A percentile compares a stretch with the other conserved stretches of the same genome.
These are phyloP conservation scores for Clonostachys byssicola DNA, from an alignment of 2,329 filamentous ascomycete species.

Conservation along the genomic window DNA sequence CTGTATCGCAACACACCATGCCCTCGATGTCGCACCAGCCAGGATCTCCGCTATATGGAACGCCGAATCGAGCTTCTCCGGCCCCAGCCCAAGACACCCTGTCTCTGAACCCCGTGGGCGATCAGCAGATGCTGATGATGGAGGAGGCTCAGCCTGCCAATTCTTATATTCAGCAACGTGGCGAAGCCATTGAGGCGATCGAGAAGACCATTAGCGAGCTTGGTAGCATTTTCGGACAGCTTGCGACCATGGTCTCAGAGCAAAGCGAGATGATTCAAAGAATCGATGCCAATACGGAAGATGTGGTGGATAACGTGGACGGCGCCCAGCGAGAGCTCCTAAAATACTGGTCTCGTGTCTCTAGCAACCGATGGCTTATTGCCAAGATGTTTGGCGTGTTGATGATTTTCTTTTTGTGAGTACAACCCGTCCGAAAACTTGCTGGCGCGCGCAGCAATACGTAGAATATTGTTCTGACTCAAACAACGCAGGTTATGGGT, in stretches of 20 bases:
- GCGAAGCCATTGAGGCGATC: slow-evolving; percentile 94
- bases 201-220: slow-evolving; percentile 93
- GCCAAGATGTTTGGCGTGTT: slow-evolving; percentile 77
- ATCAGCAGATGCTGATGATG: slow-evolving; percentile 83
- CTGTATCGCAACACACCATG: slow-evolving; percentile 75
- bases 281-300: slow-evolving; percentile 95
- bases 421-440: slow-evolving; percentile 6
- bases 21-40: slow-evolving; percentile 53
- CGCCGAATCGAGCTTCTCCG: slow-evolving; percentile 63
- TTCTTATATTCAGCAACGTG: slow-evolving; percentile 86
- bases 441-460: background rate
- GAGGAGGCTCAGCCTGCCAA: slow-evolving; percentile 92
- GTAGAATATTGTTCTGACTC: slow-evolving; percentile 5
- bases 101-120: slow-evolving; percentile 75
- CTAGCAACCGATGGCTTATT: slow-evolving; percentile 92
- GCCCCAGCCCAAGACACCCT: slow-evolving; percentile 71
- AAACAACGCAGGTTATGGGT: slow-evolving; percentile 27
- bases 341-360: slow-evolving; percentile 95
- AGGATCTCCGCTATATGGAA: slow-evolving; percentile 83
- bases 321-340: slow-evolving; percentile 91
- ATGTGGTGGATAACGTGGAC: slow-evolving; percentile 97
- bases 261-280: slow-evolving; percentile 97
- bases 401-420: slow-evolving; percentile 84
- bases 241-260: slow-evolving; percentile 95
- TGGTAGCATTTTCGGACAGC: slow-evolving; percentile 84